phyloP scores from a whole-genome alignment of 2,329 filamentous ascomycete species.

The Aspergillus cejpii region DNA sequence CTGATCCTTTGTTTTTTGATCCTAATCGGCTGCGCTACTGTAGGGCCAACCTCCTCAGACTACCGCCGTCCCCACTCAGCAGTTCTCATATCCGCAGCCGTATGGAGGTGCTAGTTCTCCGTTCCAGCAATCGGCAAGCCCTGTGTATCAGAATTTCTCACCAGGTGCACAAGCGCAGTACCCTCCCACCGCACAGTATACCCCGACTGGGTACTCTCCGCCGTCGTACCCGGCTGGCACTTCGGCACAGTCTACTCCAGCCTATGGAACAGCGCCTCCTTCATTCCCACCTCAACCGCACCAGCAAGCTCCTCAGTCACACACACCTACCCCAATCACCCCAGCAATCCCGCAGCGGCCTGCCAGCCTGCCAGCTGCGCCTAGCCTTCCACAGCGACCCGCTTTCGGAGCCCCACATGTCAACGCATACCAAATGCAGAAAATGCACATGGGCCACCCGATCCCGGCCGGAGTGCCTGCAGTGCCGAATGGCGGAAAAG shows the following conservation, averaged over 20 bases:
- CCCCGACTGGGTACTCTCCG: constrained; percentile 28
- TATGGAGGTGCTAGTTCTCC: constrained; percentile 38
- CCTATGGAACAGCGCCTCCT: constrained; percentile 39
- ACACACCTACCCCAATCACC: constrained; percentile 39
- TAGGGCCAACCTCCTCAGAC: constrained; percentile 42
- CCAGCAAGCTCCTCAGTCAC: constrained; percentile 34
- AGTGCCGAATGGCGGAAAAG: constrained; percentile 28
- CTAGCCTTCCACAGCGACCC: constrained; percentile 56
- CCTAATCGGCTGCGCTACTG: background rate
- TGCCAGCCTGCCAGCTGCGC: constrained; percentile 49
- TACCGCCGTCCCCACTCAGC: constrained; percentile 30
- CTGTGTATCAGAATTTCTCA: constrained; percentile 32
- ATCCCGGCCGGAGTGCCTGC: constrained; percentile 20
- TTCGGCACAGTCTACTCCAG: constrained; percentile 26
- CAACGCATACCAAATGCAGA: constrained; percentile 51
- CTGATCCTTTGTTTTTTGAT: constrained; percentile 7
- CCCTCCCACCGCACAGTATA: constrained; percentile 7
- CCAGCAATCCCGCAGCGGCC: constrained; percentile 43
- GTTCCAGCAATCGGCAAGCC: constrained; percentile 40
- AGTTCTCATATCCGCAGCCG: constrained; percentile 35
- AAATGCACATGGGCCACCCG: constrained; percentile 50
- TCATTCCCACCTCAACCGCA: constrained; percentile 40
- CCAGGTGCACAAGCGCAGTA: constrained; percentile 34
- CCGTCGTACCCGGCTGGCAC: constrained; percentile 23
- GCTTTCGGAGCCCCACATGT: constrained; percentile 50